Evolutionary conservation across 1,284 basidiomycete genomes (phyloP).

Genomic region (Sanghuangporus weigelae): DNA sequence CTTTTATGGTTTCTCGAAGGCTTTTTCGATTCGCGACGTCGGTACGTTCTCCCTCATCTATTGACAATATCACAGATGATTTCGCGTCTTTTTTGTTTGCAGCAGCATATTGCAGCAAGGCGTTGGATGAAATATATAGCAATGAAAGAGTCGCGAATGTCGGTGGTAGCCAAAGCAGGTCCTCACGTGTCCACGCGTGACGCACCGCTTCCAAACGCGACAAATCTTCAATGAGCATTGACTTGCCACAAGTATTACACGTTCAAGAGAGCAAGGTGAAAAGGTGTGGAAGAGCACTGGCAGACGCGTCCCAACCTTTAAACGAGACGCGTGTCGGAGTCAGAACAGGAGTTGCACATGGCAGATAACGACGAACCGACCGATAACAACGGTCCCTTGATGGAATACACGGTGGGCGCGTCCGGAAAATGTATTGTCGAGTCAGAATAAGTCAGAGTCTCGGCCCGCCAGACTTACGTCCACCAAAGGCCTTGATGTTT

Average conservation of each 20-base stretch:
- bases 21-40: not conserved
- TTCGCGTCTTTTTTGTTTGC: not conserved
- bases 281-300: not conserved
- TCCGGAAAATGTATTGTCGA: too few species aligned
- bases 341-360: too few species aligned
- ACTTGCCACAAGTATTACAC: not conserved
- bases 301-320: not conserved
- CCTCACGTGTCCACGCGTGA: not conserved
- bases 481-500: too few species aligned
- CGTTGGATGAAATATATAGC: not conserved
- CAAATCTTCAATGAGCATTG: not conserved
- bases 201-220: not conserved
- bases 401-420: too few species aligned
- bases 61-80: not conserved
- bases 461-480: too few species aligned
- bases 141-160: constrained; percentile 2
- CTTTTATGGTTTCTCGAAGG: not conserved
- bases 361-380: too few species aligned
- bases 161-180: constrained; percentile 3
- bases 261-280: not conserved
- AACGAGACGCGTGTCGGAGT: too few species aligned
- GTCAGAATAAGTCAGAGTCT: too few species aligned
- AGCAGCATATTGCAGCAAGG: not conserved
- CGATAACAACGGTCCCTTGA: too few species aligned
- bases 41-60: not conserved